These are phyloP conservation scores for Kodamaea lidongshanica DNA, from an alignment of 805 yeast species.

Conservation along the genomic window DNA sequence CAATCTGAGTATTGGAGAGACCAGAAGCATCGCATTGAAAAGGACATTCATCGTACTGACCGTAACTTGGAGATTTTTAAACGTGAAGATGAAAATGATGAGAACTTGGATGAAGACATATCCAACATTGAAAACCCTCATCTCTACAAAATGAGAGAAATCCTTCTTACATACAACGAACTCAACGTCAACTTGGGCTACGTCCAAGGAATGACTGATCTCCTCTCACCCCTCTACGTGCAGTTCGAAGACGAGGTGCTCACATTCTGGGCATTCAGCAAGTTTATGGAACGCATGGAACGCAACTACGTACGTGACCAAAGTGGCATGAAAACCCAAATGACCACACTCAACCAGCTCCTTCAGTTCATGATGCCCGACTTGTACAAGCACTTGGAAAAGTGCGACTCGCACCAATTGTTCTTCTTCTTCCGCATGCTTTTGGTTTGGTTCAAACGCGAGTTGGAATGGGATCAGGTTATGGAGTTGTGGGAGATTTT, in stretches of 20 bases:
- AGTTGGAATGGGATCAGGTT: slow-evolving; percentile 73
- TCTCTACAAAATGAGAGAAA: slow-evolving; percentile 63
- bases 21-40: slow-evolving; percentile 83
- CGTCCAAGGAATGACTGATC: slow-evolving; percentile 97
- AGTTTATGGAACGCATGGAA: slow-evolving; percentile 92
- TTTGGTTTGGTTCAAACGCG: slow-evolving; percentile 92
- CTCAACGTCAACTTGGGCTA: slow-evolving; percentile 81
- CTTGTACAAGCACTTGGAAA: slow-evolving; percentile 72
- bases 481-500: slow-evolving; percentile 85
- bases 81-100: slow-evolving; percentile 28
- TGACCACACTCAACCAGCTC: slow-evolving; percentile 74
- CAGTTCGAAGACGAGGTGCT: slow-evolving; percentile 61
- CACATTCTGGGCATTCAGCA: slow-evolving; percentile 83
- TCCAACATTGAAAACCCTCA: slow-evolving; percentile 71
- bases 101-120: slow-evolving; percentile 49
- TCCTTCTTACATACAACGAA: slow-evolving; percentile 81
- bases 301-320: slow-evolving; percentile 88
- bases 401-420: slow-evolving; percentile 82
- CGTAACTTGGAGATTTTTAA: slow-evolving; percentile 63
- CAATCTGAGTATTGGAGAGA: slow-evolving; percentile 72
- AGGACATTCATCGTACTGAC: slow-evolving; percentile 90
- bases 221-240: slow-evolving; percentile 78
- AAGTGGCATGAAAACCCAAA: slow-evolving; percentile 86
- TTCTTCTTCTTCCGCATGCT: slow-evolving; percentile 95
- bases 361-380: slow-evolving; percentile 89